Evolutionary conservation across 148 eudicot species (phyloP).

Genomic region (Selenicereus undatus): DNA sequence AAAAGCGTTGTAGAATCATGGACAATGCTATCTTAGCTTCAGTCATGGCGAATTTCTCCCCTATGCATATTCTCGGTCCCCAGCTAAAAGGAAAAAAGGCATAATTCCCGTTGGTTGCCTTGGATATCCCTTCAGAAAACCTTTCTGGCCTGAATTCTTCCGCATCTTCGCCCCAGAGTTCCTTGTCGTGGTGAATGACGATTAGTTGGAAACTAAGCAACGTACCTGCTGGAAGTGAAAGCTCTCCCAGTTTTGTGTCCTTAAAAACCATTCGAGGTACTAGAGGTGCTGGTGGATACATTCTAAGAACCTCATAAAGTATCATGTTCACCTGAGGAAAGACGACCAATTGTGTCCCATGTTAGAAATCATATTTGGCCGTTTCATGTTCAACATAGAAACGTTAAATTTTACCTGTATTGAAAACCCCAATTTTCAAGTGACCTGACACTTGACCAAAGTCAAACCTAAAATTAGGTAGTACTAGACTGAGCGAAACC

Average conservation of each 20-base stretch:
- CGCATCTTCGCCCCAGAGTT: slow-evolving; percentile 30
- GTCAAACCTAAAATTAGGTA: too few species aligned
- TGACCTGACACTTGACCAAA: too few species aligned
- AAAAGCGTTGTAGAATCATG: slow-evolving; percentile 1
- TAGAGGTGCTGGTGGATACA: slow-evolving; percentile 3
- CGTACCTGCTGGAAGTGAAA: slow-evolving; percentile 13
- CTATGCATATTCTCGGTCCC: slow-evolving; percentile 29
- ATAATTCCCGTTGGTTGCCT: background rate
- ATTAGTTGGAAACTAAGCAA: background rate
- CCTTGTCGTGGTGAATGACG: background rate
- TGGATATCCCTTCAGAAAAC: slow-evolving; percentile 13
- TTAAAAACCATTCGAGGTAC: background rate
- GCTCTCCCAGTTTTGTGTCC: slow-evolving; percentile 19
- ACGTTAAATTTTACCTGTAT: too few species aligned
- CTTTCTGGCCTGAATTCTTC: slow-evolving; percentile 27
- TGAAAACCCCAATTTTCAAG: too few species aligned
- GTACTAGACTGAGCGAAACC: too few species aligned
- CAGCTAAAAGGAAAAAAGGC: slow-evolving; percentile 18
- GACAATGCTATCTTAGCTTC: slow-evolving; percentile 21
- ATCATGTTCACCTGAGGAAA: background rate
- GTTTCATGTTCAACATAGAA: too few species aligned
- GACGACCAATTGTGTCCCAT: too few species aligned
- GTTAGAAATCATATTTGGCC: too few species aligned
- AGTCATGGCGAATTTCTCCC: slow-evolving; percentile 27
- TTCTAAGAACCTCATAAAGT: background rate